Evolutionary conservation across 805 yeast genomes (phyloP).

Genomic region (Sungouiozyma ichnusensis): DNA sequence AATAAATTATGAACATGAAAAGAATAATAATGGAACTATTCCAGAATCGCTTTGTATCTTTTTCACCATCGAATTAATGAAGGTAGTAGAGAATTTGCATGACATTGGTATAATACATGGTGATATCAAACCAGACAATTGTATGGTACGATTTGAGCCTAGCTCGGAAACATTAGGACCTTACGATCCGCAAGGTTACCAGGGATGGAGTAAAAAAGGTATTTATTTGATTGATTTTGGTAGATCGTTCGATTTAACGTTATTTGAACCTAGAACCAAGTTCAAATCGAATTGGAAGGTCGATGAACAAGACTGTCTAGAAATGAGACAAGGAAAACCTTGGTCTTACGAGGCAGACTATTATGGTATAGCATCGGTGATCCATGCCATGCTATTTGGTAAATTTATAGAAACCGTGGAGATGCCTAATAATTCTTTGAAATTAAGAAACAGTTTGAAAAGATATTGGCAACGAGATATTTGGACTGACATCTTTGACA

Average conservation of each 20-base stretch:
- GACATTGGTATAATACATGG: slow-evolving; percentile 64
- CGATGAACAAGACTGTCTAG: slow-evolving; percentile 64
- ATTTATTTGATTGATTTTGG: slow-evolving; percentile 72
- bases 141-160: slow-evolving; percentile 52
- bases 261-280: slow-evolving; percentile 40
- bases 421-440: slow-evolving; percentile 23
- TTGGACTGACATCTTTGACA: slow-evolving; percentile 60
- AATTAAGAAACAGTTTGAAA: slow-evolving; percentile 41
- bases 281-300: slow-evolving; percentile 53
- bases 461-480: slow-evolving; percentile 66
- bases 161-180: slow-evolving; percentile 12
- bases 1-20: slow-evolving; percentile 39
- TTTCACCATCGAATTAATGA: slow-evolving; percentile 53
- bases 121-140: slow-evolving; percentile 76
- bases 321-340: slow-evolving; percentile 45
- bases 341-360: slow-evolving; percentile 82
- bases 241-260: slow-evolving; percentile 58
- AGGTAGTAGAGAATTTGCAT: slow-evolving; percentile 54
- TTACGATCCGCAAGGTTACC: slow-evolving; percentile 28
- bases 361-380: slow-evolving; percentile 65
- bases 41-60: slow-evolving; percentile 59
- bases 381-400: slow-evolving; percentile 69
- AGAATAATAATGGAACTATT: slow-evolving; percentile 20
- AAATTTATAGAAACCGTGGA: slow-evolving; percentile 40
- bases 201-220: slow-evolving; percentile 45